phyloP scores from a whole-genome alignment of 495 filamentous ascomycete species.

The Penicillium antarcticum region DNA sequence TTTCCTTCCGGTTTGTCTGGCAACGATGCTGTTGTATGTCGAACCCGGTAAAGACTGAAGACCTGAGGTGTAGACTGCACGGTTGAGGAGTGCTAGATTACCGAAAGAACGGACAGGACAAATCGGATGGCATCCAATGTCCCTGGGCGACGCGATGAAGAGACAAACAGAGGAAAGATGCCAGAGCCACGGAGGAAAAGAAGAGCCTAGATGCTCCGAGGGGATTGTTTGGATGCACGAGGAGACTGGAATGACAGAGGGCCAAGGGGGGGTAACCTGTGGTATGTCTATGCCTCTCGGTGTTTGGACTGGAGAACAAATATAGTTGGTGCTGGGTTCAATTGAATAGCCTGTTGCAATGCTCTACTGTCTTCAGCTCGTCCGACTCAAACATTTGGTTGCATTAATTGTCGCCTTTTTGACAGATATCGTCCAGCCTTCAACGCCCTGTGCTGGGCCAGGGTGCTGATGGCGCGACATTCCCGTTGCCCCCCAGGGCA shows the following conservation, averaged over 20 bases:
- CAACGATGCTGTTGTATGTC: neutral
- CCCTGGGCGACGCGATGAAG: constrained; percentile 12
- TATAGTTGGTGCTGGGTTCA: neutral
- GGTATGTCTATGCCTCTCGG: constrained; percentile 20
- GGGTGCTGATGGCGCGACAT: constrained; percentile 17
- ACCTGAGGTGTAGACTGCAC: neutral
- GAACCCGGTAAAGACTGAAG: constrained; percentile 10
- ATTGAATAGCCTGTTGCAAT: neutral
- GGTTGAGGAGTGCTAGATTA: constrained; percentile 11
- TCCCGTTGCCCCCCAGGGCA: constrained; percentile 14
- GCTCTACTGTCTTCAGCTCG: neutral
- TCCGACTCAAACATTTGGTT: neutral
- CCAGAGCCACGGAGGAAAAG: constrained; percentile 15
- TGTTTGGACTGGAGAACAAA: neutral
- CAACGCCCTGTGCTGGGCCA: neutral
- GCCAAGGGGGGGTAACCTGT: constrained; percentile 22
- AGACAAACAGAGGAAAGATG: constrained; percentile 15
- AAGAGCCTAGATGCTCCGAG: constrained; percentile 24
- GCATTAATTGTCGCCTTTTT: neutral
- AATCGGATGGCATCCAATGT: constrained; percentile 27
- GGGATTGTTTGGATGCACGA: constrained; percentile 24
- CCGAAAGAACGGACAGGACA: constrained; percentile 28
- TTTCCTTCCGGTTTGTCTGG: neutral
- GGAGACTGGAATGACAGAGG: constrained; percentile 23
- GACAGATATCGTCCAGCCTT: neutral